Conservation (phyloP, 176 grass and related monocot genomes). For the Pharus latifolius region DNA sequence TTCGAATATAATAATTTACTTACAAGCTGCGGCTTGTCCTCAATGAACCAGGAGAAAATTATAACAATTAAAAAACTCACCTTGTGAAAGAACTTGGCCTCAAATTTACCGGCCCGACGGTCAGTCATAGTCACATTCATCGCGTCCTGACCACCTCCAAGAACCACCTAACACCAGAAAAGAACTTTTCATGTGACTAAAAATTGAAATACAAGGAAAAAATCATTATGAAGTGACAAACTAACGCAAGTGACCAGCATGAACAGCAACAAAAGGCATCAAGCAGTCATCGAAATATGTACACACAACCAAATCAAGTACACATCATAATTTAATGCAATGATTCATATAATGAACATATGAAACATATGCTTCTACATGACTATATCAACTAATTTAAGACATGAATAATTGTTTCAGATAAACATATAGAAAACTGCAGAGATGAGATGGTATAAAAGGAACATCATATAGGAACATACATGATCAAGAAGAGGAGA, state of each 20-base stretch:
- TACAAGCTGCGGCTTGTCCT: neutral
- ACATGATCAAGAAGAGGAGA: slow-evolving; percentile 89
- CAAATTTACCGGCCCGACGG: slow-evolving; percentile 76
- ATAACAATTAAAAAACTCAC: neutral
- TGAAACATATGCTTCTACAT: neutral
- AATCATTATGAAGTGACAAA: neutral
- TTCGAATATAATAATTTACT: neutral
- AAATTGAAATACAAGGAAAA: neutral
- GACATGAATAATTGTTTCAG: neutral
- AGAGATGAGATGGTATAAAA: no score
- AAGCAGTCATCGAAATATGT: no score
- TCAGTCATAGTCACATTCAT: slow-evolving; percentile 80
- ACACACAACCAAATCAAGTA: neutral
- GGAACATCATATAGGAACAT: neutral
- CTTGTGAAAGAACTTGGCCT: slow-evolving; percentile 92
- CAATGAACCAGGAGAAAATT: neutral
- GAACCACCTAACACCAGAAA: slow-evolving; percentile 55
- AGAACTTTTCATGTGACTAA: neutral
- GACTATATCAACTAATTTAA: neutral
- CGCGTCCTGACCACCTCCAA: slow-evolving; percentile 78
- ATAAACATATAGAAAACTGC: neutral
- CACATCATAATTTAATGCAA: no score
- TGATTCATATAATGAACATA: neutral
- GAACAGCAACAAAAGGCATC: neutral
- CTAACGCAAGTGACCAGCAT: neutral